These are phyloP conservation scores for Oxyria digyna DNA, from an alignment of 148 eudicot species.

Conservation along the genomic window DNA sequence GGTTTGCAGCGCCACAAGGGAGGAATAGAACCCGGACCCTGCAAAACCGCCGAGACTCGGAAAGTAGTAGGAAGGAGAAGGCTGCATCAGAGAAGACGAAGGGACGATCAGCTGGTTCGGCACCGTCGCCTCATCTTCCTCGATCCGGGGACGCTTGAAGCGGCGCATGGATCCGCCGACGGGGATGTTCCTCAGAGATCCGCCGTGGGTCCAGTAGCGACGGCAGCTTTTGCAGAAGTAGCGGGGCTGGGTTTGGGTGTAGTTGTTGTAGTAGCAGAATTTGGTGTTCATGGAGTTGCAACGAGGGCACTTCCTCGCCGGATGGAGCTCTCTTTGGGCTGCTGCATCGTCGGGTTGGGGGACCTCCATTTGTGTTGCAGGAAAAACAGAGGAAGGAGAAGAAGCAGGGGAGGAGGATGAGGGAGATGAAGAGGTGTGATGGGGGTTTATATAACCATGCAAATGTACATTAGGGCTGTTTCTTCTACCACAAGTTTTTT, in stretches of 20 bases:
- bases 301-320: background rate
- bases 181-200: background rate
- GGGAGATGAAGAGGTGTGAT: background rate
- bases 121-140: too few species aligned
- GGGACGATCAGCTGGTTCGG: background rate
- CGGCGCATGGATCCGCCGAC: background rate
- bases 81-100: background rate
- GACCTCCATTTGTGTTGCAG: background rate
- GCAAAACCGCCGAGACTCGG: background rate
- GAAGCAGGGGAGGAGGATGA: background rate
- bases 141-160: background rate
- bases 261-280: constrained; percentile 3
- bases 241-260: background rate
- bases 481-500: background rate
- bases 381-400: background rate
- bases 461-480: background rate
- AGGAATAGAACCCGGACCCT: background rate
- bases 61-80: background rate
- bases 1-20: background rate
- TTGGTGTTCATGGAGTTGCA: background rate
- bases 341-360: background rate
- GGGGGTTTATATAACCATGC: background rate
- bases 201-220: constrained; percentile 5
- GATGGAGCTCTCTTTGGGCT: background rate
- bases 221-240: constrained; percentile 2